Evolutionary conservation across 2,329 filamentous ascomycete genomes (phyloP).

Genomic region (Monosporascus sp.): DNA sequence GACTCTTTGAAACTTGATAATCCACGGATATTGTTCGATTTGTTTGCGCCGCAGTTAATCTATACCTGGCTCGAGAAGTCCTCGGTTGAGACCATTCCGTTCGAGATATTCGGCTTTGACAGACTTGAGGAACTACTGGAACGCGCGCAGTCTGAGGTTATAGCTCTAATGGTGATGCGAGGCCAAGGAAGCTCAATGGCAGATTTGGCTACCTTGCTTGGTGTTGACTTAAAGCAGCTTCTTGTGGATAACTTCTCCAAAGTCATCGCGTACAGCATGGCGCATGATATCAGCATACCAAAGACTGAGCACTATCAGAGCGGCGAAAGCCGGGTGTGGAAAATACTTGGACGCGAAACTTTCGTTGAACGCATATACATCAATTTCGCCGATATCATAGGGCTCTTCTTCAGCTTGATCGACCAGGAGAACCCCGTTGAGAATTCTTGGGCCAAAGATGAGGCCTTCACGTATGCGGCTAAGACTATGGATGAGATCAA

Average conservation of each 20-base stretch:
- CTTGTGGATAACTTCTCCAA: conserved; percentile 68
- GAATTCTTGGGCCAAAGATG: conserved; percentile 56
- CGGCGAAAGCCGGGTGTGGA: conserved; percentile 63
- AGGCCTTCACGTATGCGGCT: conserved; percentile 54
- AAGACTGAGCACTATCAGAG: conserved; percentile 39
- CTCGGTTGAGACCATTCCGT: conserved; percentile 69
- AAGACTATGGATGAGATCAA: conserved; percentile 66
- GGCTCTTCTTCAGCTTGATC: conserved; percentile 68
- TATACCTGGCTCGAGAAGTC: conserved; percentile 81
- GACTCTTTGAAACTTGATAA: conserved; percentile 57
- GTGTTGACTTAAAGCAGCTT: conserved; percentile 49
- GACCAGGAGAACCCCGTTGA: conserved; percentile 74
- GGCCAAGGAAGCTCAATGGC: conserved; percentile 59
- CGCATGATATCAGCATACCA: conserved; percentile 59
- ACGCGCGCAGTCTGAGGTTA: conserved; percentile 70
- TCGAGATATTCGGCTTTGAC: conserved; percentile 74
- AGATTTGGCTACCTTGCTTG: conserved; percentile 55
- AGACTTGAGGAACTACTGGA: conserved; percentile 63
- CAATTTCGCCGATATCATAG: conserved; percentile 73
- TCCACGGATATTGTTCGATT: conserved; percentile 66
- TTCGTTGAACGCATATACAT: conserved; percentile 60
- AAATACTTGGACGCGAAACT: conserved; percentile 59
- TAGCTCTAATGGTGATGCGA: conserved; percentile 78
- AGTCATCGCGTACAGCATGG: conserved; percentile 76
- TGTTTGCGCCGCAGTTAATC: conserved; percentile 85